Base-by-base conservation (phyloP, 176 grass and related monocot species). In the Oryza nivara region DNA sequence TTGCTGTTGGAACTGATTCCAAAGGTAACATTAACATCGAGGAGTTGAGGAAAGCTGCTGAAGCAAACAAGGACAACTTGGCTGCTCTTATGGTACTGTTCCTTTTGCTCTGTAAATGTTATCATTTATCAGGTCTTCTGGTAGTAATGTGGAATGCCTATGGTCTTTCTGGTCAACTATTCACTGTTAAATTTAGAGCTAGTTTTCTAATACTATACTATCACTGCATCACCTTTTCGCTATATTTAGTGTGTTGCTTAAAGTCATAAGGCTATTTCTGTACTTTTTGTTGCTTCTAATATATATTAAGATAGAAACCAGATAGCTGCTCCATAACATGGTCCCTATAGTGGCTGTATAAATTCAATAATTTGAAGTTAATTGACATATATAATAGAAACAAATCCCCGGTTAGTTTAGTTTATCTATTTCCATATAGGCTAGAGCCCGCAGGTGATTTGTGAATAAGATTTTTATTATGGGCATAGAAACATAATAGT, bases 1-100 rank as follows among this genome's bases (percentile, higher is more conserved):
- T 99, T 82, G 92, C 97, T 76, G 92, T 99, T 30, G 97, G 97
- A 81, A 99, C 97, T 60, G 97, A 99, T 84, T 87, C 97, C 80
- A 94, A 96, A 78, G 97, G 97, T 75, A 99, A 99, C 85, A 99
- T 99, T 84, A 99, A 99, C 89, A 99, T 99, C 3, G 86, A 89
- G 84, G 97, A 99, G 76, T 20, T 99, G 67, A 96, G 70, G 88
- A 99, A 94, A 90, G 93, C 97, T 52, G 97, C 93, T 9, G 92
- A 96, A 90, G 81, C 81, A 88, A 88, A 99, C 74, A 99, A 96
- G 82, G 93, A 99, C 28, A 99, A 94, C 83, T 78, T 99, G 48
- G 81, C 97, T 70, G 93, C 93, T 91, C 88, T 99, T 35, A 99
- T 99, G 97, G 97, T 99, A 96, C 72, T 73, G 25, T 75, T 84